Evolutionary conservation across 148 eudicot species (phyloP).

Genomic region (Heliosperma pusillum): DNA sequence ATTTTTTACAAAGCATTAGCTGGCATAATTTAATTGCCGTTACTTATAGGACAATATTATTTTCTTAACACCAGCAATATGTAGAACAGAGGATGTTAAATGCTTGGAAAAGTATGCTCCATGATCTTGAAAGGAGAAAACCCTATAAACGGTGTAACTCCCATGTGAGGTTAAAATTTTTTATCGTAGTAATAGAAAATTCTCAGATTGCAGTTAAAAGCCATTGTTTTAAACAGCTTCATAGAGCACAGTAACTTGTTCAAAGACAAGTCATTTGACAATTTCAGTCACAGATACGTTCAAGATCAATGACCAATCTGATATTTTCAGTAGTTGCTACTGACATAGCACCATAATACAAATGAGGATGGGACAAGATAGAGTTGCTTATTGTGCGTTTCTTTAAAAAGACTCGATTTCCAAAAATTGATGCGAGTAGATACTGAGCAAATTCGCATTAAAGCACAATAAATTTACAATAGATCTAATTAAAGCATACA

Average conservation of each 20-base stretch:
- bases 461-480: background rate
- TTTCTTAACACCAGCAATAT: conserved; percentile 4
- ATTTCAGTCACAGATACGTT: background rate
- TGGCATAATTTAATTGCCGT: background rate
- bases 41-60: background rate
- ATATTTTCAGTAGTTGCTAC: background rate
- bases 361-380: background rate
- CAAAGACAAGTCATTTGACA: background rate
- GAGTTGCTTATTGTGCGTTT: background rate
- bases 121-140: background rate
- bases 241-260: background rate
- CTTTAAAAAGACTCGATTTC: background rate
- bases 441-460: background rate
- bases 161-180: background rate
- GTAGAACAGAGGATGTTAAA: background rate
- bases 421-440: background rate
- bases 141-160: background rate
- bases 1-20: conserved; percentile 20
- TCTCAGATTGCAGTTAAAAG: background rate
- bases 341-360: background rate
- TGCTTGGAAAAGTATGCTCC: background rate
- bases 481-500: background rate
- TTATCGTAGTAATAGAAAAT: background rate
- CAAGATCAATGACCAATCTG: background rate
- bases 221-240: background rate